Evolutionary conservation across 768 basidiomycete genomes (phyloP).

Genomic region (Tylopilus felleus): DNA sequence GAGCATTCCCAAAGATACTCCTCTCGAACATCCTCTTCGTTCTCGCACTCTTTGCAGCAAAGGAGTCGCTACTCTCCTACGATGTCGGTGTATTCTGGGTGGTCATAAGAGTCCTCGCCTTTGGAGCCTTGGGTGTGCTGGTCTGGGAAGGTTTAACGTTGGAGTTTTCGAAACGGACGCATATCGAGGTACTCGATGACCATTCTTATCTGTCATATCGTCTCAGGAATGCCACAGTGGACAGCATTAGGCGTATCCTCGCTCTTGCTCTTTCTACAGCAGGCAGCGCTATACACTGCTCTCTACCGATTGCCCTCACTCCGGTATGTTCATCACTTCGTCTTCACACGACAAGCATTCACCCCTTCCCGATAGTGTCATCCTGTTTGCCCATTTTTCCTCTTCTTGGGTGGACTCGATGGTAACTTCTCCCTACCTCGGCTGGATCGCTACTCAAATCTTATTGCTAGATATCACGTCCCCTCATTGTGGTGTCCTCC

Average conservation of each 20-base stretch:
- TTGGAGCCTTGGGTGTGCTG: conserved; percentile 63
- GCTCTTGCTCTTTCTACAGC: conserved; percentile 63
- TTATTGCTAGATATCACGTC: conserved; percentile 45
- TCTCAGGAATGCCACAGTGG: conserved; percentile 48
- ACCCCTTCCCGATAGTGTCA: conserved; percentile 45
- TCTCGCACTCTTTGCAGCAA: conserved; percentile 56
- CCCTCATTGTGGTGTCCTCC: conserved; percentile 44
- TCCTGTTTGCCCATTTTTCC: conserved; percentile 69
- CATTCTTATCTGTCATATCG: conserved; percentile 1
- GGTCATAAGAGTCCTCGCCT: conserved; percentile 66
- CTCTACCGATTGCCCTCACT: conserved; percentile 64
- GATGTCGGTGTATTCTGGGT: conserved; percentile 77
- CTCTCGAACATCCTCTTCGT: conserved; percentile 64
- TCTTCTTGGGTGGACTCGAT: conserved; percentile 61
- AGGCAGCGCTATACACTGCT: conserved; percentile 63
- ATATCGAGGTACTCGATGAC: conserved; percentile 53
- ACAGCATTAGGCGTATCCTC: conserved; percentile 67
- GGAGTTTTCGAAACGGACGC: conserved; percentile 49
- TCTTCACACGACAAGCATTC: background rate
- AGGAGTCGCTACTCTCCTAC: conserved; percentile 62
- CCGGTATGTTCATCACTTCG: conserved; percentile 45
- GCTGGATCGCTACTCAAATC: conserved; percentile 16
- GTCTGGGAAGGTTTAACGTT: conserved; percentile 58
- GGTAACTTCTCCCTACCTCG: conserved; percentile 46
- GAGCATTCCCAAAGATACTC: conserved; percentile 52